Conservation (phyloP, 2,329 filamentous ascomycete genomes). For the Aureobasidium namibiae region DNA sequence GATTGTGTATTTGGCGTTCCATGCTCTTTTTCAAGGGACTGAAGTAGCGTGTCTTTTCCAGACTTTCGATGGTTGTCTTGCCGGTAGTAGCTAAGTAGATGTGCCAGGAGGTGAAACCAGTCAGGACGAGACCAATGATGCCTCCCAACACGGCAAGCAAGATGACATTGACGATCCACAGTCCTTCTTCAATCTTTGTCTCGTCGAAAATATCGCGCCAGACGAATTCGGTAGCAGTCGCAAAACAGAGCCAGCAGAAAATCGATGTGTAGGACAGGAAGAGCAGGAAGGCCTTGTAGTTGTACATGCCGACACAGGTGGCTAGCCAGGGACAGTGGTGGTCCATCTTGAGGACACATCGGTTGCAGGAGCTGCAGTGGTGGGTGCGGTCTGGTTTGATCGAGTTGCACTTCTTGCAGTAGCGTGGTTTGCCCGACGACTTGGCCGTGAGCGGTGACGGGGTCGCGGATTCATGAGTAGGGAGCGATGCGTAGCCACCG, state of each 20-base stretch:
- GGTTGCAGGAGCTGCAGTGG: slow-evolving; percentile 90
- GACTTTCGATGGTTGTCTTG: slow-evolving; percentile 89
- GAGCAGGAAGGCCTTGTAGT: slow-evolving; percentile 91
- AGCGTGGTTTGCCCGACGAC: slow-evolving; percentile 75
- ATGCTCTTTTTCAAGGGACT: slow-evolving; percentile 67
- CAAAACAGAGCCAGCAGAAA: slow-evolving; percentile 76
- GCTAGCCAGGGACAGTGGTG: slow-evolving; percentile 96
- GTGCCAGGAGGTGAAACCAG: slow-evolving; percentile 88
- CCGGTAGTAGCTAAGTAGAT: slow-evolving; percentile 69
- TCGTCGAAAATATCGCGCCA: slow-evolving; percentile 72
- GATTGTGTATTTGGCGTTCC: slow-evolving; percentile 50
- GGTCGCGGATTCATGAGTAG: slow-evolving; percentile 13
- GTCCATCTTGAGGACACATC: slow-evolving; percentile 98
- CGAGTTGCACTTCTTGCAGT: slow-evolving; percentile 95
- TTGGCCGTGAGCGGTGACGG: slow-evolving; percentile 80
- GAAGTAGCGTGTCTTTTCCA: slow-evolving; percentile 92
- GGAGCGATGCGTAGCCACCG: slow-evolving; percentile 15
- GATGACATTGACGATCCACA: slow-evolving; percentile 79
- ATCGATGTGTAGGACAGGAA: slow-evolving; percentile 85
- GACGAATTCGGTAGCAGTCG: slow-evolving; percentile 71
- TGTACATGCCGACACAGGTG: slow-evolving; percentile 85
- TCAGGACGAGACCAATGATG: slow-evolving; percentile 83
- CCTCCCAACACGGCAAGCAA: slow-evolving; percentile 78
- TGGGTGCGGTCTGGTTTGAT: slow-evolving; percentile 93
- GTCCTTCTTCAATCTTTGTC: slow-evolving; percentile 62